A percentile compares a stretch with the other conserved stretches of the same genome.
phyloP scores from a whole-genome alignment of 2,329 filamentous ascomycete genomes.

The Epichloe sibirici region DNA sequence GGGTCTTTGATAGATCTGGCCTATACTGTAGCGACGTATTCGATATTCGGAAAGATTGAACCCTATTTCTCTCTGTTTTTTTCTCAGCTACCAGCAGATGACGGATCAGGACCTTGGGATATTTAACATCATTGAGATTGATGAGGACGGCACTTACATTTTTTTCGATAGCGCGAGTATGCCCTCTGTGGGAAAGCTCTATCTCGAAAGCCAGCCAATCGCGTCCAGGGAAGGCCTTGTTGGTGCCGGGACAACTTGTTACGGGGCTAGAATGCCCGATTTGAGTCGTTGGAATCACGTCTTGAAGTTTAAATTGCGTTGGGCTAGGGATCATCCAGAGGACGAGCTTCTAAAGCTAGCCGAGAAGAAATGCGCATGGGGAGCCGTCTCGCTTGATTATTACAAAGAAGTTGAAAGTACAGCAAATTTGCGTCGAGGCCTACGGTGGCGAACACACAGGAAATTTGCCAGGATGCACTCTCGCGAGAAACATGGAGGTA shows the following conservation, averaged over 20 bases:
- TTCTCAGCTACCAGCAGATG: conserved; percentile 20
- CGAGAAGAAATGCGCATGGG: conserved; percentile 16
- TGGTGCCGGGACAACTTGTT: conserved; percentile 20
- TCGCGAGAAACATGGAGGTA: background rate
- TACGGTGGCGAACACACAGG: conserved; percentile 9
- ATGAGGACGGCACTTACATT: conserved; percentile 11
- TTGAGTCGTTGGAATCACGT: conserved; percentile 14
- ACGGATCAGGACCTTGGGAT: conserved; percentile 16
- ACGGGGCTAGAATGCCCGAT: conserved; percentile 13
- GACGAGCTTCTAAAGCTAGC: conserved; percentile 19
- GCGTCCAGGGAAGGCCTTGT: conserved; percentile 14
- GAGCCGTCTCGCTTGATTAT: conserved; percentile 16
- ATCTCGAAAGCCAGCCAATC: conserved; percentile 15
- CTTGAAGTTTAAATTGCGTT: conserved; percentile 23
- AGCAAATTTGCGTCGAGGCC: conserved; percentile 8
- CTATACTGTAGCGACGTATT: conserved; percentile 20
- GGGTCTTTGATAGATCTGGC: conserved; percentile 26
- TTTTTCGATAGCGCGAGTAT: background rate
- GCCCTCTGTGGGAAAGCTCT: background rate
- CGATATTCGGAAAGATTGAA: conserved; percentile 17
- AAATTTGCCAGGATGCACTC: conserved; percentile 3
- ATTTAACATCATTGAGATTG: conserved; percentile 11
- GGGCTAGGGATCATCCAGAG: conserved; percentile 17
- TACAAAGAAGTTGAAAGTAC: conserved; percentile 12
- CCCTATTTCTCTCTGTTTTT: conserved; percentile 17